A percentile compares a stretch with the other conserved stretches of the same genome.
Conservation (phyloP, 768 basidiomycete species). For the Mycena haematopus region DNA sequence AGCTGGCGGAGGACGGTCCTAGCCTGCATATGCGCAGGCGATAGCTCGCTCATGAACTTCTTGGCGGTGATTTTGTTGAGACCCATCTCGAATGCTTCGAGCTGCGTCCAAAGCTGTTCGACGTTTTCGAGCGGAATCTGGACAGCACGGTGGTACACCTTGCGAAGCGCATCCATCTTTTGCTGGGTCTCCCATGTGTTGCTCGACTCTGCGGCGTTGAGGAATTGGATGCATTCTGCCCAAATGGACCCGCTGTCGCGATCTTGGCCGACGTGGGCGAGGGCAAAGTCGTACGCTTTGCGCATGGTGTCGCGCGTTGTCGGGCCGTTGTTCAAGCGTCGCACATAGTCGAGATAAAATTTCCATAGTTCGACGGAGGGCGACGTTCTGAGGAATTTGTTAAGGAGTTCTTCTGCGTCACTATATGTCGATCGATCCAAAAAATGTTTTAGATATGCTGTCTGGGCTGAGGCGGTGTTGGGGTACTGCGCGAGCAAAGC, state of each 20-base stretch:
- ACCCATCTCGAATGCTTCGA: slow-evolving; percentile 88
- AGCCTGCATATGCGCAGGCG: slow-evolving; percentile 94
- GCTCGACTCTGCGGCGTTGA: slow-evolving; percentile 77
- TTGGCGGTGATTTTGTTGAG: slow-evolving; percentile 95
- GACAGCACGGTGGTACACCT: slow-evolving; percentile 92
- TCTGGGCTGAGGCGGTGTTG: slow-evolving; percentile 90
- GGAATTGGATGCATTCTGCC: slow-evolving; percentile 91
- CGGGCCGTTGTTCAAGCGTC: slow-evolving; percentile 72
- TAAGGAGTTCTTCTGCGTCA: slow-evolving; percentile 87
- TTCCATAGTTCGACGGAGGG: slow-evolving; percentile 92
- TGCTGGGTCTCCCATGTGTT: slow-evolving; percentile 98
- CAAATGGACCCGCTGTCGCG: slow-evolving; percentile 92
- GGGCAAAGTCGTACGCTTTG: slow-evolving; percentile 92
- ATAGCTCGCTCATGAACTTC: slow-evolving; percentile 93
- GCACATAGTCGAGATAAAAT: slow-evolving; percentile 92
- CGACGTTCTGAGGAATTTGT: slow-evolving; percentile 81
- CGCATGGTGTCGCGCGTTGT: slow-evolving; percentile 77
- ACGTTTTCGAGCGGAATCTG: slow-evolving; percentile 95
- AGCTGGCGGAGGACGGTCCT: slow-evolving; percentile 87
- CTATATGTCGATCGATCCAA: slow-evolving; percentile 68
- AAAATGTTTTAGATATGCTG: slow-evolving; percentile 83
- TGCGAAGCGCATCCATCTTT: slow-evolving; percentile 91
- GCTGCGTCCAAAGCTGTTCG: slow-evolving; percentile 91
- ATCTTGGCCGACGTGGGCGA: slow-evolving; percentile 89
- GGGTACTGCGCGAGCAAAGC: slow-evolving; percentile 85